Evolutionary conservation across 2,329 filamentous ascomycete species (phyloP).

Genomic region (Hypoxylon sp.): DNA sequence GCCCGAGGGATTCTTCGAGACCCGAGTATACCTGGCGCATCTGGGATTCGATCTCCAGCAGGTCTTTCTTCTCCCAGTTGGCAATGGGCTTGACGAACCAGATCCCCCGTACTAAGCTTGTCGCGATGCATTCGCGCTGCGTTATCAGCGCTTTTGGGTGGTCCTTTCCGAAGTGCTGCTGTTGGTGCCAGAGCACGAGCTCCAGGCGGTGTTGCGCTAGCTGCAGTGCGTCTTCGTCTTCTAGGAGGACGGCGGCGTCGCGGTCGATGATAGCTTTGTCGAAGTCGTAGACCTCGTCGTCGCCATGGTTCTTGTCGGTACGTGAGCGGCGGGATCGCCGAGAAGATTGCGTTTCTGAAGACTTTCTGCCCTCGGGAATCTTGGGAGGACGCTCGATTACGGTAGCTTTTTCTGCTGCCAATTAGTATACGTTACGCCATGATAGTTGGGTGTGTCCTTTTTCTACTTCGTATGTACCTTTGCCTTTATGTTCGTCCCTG

Average conservation of each 20-base stretch:
- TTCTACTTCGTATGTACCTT: conserved; percentile 12
- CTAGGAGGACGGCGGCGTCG: conserved; percentile 6
- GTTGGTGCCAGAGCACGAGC: conserved; percentile 16
- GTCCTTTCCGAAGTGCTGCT: background rate
- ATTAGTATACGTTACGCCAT: background rate
- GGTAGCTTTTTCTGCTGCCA: background rate
- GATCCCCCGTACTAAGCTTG: conserved; percentile 12
- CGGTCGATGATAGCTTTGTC: conserved; percentile 16
- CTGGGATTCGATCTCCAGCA: conserved; percentile 7
- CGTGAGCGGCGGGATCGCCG: background rate
- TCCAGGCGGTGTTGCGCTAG: conserved; percentile 18
- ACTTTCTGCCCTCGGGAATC: background rate
- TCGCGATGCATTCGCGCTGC: conserved; percentile 19
- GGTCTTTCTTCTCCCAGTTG: background rate
- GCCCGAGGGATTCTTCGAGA: conserved; percentile 12
- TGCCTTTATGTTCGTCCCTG: conserved; percentile 2
- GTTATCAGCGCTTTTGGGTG: conserved; percentile 7
- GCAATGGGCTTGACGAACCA: conserved; percentile 16
- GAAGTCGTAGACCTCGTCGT: conserved; percentile 16
- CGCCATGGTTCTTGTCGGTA: background rate
- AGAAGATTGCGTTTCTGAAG: background rate
- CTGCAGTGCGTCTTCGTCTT: background rate
- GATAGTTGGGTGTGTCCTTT: too few relatives aligned
- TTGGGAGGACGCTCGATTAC: background rate
- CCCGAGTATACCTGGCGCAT: conserved; percentile 8